Evolutionary conservation across 768 basidiomycete species (phyloP).

Genomic region (Gelatoporia subvermispora): DNA sequence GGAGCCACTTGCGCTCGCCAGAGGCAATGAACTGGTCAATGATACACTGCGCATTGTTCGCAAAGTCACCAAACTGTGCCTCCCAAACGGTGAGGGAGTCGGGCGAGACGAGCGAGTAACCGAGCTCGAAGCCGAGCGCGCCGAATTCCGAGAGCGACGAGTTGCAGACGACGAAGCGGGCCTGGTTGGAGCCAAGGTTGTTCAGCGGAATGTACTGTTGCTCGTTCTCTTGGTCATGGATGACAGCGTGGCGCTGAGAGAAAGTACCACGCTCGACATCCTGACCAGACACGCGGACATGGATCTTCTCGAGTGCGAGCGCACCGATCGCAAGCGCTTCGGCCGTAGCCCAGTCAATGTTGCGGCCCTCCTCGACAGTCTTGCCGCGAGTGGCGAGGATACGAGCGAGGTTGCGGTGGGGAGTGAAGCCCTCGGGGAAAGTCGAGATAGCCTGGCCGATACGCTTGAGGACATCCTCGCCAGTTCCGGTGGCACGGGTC

Average conservation of each 20-base stretch:
- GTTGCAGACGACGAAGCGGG: conserved; percentile 93
- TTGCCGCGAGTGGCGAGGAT: conserved; percentile 87
- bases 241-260: conserved; percentile 95
- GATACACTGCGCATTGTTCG: conserved; percentile 95
- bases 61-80: conserved; percentile 98
- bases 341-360: conserved; percentile 98
- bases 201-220: conserved; percentile 86
- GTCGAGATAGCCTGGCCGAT: conserved; percentile 85
- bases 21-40: conserved; percentile 99
- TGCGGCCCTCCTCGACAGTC: conserved; percentile 82
- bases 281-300: conserved; percentile 94
- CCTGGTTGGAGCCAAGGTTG: conserved; percentile 82
- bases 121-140: conserved; percentile 93
- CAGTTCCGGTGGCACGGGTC: conserved; percentile 81
- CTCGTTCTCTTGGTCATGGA: conserved; percentile 94
- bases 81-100: conserved; percentile 95
- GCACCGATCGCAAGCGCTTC: conserved; percentile 96
- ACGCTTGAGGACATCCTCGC: conserved; percentile 69
- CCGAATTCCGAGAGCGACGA: conserved; percentile 96
- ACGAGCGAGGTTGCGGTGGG: conserved; percentile 91
- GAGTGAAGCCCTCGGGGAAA: conserved; percentile 79
- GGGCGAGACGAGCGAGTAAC: conserved; percentile 96
- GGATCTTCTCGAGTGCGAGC: conserved; percentile 87
- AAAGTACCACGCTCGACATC: conserved; percentile 99
- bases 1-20: conserved; percentile 96